phyloP scores from a whole-genome alignment of 2,329 filamentous ascomycete genomes.

The Colletotrichum musae region DNA sequence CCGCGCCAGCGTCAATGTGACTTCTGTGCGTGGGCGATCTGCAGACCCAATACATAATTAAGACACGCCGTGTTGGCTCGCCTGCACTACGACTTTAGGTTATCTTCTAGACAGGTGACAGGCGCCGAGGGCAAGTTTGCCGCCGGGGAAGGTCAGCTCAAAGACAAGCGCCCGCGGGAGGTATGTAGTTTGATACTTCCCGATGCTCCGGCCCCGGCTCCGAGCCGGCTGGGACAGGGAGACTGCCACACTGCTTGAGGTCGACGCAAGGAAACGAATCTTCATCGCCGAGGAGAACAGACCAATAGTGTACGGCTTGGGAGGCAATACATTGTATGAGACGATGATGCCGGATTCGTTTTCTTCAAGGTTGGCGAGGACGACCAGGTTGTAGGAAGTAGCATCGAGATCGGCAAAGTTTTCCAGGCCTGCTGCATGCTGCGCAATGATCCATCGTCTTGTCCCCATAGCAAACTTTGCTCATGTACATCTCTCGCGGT shows the following conservation, averaged over 20 bases:
- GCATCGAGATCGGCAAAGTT: slow-evolving; percentile 33
- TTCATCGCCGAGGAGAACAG: neutral
- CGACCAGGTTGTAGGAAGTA: neutral
- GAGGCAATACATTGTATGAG: neutral
- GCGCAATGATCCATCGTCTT: slow-evolving; percentile 36
- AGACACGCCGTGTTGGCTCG: neutral
- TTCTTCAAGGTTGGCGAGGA: neutral
- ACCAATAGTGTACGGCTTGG: neutral
- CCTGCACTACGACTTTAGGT: neutral
- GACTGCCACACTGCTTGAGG: neutral
- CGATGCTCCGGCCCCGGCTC: slow-evolving; percentile 7
- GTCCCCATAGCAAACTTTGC: slow-evolving; percentile 27
- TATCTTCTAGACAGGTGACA: neutral
- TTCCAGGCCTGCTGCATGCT: slow-evolving; percentile 13
- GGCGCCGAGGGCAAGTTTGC: neutral
- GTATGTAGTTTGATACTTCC: slow-evolving; percentile 10
- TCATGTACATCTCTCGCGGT: slow-evolving; percentile 11
- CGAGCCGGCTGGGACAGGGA: neutral
- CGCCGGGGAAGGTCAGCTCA: too few species aligned
- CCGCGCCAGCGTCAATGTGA: slow-evolving; percentile 5
- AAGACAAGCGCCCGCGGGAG: neutral
- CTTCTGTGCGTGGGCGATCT: slow-evolving; percentile 19
- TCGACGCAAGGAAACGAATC: neutral
- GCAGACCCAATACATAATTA: slow-evolving; percentile 1
- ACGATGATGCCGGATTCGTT: slow-evolving; percentile 4